Evolutionary conservation across 2,329 filamentous ascomycete species (phyloP).

Genomic region (Cadophora malorum): DNA sequence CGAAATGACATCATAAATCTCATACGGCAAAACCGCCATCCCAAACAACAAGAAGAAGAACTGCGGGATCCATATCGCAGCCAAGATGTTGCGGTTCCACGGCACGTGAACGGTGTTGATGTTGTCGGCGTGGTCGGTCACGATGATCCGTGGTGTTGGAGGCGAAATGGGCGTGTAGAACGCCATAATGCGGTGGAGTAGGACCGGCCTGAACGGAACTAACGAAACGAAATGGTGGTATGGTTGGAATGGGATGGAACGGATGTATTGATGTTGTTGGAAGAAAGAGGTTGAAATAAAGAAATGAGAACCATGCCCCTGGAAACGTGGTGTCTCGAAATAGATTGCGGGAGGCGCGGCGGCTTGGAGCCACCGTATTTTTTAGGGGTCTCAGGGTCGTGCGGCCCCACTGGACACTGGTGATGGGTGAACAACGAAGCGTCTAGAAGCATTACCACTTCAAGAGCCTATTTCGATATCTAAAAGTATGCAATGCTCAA

Average conservation of each 20-base stretch:
- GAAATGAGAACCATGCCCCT: neutral
- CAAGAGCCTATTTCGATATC: no score
- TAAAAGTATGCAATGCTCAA: no score
- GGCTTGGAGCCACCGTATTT: neutral
- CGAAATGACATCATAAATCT: neutral
- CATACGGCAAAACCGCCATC: conserved; percentile 4
- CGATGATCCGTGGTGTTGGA: conserved; percentile 12
- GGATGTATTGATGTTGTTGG: neutral
- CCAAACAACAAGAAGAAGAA: conserved; percentile 15
- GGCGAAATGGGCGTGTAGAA: neutral
- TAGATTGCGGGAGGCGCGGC: conserved; percentile 14
- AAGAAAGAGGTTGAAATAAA: conserved; percentile 8
- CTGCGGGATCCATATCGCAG: conserved; percentile 16
- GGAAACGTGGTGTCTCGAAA: conserved; percentile 12
- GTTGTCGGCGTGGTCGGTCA: conserved; percentile 5
- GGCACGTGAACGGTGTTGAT: conserved; percentile 15
- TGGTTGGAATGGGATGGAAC: neutral
- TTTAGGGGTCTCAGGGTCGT: conserved; percentile 8
- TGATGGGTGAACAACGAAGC: neutral
- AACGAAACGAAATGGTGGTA: neutral
- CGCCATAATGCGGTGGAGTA: neutral
- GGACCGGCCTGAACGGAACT: neutral
- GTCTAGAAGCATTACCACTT: no score
- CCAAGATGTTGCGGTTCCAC: conserved; percentile 6
- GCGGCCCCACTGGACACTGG: neutral